Conservation (phyloP, 306 rosid species). For the Trichosanthes truncata region DNA sequence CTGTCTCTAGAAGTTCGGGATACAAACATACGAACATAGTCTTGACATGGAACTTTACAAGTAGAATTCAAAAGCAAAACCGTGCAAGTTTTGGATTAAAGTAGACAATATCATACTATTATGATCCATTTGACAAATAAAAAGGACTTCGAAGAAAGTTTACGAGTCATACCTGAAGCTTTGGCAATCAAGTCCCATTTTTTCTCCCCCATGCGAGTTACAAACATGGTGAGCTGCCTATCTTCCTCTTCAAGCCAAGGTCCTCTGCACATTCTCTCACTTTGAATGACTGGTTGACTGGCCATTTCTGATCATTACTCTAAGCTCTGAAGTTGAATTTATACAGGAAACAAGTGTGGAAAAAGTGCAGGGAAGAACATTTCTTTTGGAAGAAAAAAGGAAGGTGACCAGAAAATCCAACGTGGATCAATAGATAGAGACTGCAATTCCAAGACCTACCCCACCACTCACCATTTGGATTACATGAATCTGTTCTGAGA, state of each 20-base stretch:
- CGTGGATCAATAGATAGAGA: constrained; percentile 21
- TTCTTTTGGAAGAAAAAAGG: background rate
- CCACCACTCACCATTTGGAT: constrained; percentile 33
- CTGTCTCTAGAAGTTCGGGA: background rate
- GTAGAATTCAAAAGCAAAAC: background rate
- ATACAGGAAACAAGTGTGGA: background rate
- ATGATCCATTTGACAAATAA: no score
- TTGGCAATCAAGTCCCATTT: constrained; percentile 69
- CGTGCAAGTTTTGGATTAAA: background rate
- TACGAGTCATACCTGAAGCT: constrained; percentile 41
- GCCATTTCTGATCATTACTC: constrained; percentile 14
- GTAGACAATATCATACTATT: background rate
- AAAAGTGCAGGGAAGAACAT: background rate
- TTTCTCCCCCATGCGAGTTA: constrained; percentile 39
- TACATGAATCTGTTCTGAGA: constrained; percentile 11
- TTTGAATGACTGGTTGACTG: constrained; percentile 21
- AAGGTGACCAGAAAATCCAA: constrained; percentile 26
- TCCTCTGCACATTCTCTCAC: constrained; percentile 44
- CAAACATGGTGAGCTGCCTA: constrained; percentile 37
- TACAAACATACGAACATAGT: no score
- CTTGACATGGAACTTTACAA: no score
- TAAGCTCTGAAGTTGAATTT: background rate
- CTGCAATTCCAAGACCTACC: constrained; percentile 18
- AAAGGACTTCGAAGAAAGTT: no score
- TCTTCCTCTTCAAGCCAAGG: constrained; percentile 71